Conservation (phyloP, 2,329 filamentous ascomycete genomes). For the Colletotrichum spaethianum region DNA sequence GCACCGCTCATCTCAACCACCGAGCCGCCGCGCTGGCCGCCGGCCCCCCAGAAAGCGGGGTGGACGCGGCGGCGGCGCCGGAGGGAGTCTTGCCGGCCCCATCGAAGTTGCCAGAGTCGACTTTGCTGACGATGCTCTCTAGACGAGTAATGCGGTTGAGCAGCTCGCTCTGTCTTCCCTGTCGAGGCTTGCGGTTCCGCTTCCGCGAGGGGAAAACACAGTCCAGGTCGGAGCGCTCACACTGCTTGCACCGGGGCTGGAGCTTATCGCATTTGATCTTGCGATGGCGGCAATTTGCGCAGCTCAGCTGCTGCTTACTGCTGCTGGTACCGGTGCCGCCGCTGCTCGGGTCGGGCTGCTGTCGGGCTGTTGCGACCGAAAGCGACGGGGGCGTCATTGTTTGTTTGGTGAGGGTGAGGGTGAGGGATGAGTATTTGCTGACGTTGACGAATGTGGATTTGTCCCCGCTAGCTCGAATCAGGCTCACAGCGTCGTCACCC, state of each 20-base stretch:
- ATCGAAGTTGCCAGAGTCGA: slow-evolving; percentile 49
- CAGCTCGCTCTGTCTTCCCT: slow-evolving; percentile 59
- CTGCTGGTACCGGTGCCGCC: slow-evolving; percentile 13
- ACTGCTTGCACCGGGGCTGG: slow-evolving; percentile 67
- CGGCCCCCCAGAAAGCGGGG: slow-evolving; percentile 13
- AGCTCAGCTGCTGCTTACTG: slow-evolving; percentile 59
- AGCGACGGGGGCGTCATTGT: slow-evolving; percentile 32
- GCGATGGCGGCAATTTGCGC: slow-evolving; percentile 73
- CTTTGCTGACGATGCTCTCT: slow-evolving; percentile 61
- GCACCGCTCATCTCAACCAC: slow-evolving; percentile 16
- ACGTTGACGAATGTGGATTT: slow-evolving; percentile 27
- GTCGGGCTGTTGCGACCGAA: slow-evolving; percentile 10
- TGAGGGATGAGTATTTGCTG: slow-evolving; percentile 23
- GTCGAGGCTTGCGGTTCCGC: slow-evolving; percentile 57
- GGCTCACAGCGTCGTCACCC: neutral
- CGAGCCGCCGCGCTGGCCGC: slow-evolving; percentile 41
- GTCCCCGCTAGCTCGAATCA: slow-evolving; percentile 14
- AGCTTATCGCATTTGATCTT: slow-evolving; percentile 73
- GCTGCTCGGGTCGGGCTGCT: slow-evolving; percentile 6
- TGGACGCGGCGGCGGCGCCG: slow-evolving; percentile 1
- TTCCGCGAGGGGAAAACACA: slow-evolving; percentile 64
- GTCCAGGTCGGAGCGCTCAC: slow-evolving; percentile 61
- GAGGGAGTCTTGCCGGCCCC: neutral
- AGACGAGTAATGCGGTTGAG: slow-evolving; percentile 60
- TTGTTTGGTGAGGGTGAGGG: neutral